Base-by-base conservation (phyloP, 2,329 filamentous ascomycete genomes). In the Annulohypoxylon truncatum region DNA sequence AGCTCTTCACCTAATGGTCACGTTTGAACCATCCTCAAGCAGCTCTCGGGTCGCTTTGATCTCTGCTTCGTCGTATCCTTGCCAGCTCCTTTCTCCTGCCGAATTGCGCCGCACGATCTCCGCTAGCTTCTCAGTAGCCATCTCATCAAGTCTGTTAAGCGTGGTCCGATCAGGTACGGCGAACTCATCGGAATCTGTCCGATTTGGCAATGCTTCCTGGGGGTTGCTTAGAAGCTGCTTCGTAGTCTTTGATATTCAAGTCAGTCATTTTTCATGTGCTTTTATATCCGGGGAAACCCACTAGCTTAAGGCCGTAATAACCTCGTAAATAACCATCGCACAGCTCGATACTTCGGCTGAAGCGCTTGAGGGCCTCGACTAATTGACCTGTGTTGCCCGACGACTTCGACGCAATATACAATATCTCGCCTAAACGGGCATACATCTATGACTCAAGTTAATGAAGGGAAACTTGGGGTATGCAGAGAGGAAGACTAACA, bases 291-390 rank as follows among this genome's bases (percentile, higher is more conserved):
- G 31, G 18, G 46, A 22, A 31, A 74, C 86, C 74, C 79, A 94
- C 90, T 79, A 94, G 78, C 77, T 95, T 96, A 64, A 99, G 82
- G 5, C 96, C 96, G 79, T 97, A 98, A 78, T 94, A 97, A 0
- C 94, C 96, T 66, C 96, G 89, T 67, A 98, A 80, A 77, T 97
- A 98, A 76, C 94, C 90, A 73, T 97, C 92, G 75, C 96, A 98
- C 55, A 99, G 86, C 81, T 99, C 96, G 70, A 98, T 88, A 75
- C 94, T 96, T 73, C 96, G 88, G 77, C 91, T 92, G 79, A 97
- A 98, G 70, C 94, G 89, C 76, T 93, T 92, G 57, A 97, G 79
- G 4, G 93, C 90, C 76, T 94, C 92, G 44, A 86, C 83, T 58
- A 96, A 81, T 72, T 87, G 82, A 76, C 85, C 85, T 44, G 82